Conservation (phyloP, 1,284 basidiomycete genomes). For the Phellopilus nigrolimitatus region DNA sequence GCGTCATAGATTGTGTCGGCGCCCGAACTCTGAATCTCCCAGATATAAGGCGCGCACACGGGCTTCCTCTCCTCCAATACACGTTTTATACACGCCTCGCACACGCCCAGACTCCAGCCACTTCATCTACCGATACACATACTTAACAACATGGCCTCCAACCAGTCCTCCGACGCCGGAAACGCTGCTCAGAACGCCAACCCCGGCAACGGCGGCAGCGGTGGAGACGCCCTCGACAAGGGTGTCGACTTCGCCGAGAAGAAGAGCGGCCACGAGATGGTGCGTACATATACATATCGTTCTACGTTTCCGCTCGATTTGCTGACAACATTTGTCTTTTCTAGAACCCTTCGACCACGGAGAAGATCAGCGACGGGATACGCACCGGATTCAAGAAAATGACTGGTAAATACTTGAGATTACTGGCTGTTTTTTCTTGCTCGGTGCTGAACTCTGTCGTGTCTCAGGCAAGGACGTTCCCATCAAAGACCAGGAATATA, state of each 20-base stretch:
- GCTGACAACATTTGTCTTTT: not conserved
- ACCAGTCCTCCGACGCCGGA: not conserved
- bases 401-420: constrained; percentile 12
- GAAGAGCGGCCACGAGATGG: constrained; percentile 23
- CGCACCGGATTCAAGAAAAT: constrained; percentile 22
- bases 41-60: too few relatives aligned
- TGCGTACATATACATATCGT: not conserved
- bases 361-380: constrained; percentile 24
- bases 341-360: constrained; percentile 20
- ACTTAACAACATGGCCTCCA: too few relatives aligned
- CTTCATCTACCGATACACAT: too few relatives aligned
- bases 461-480: constrained; percentile 21
- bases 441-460: not conserved
- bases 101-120: too few relatives aligned
- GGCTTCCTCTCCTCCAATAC: too few relatives aligned
- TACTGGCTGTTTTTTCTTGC: not conserved
- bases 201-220: not conserved
- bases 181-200: not conserved
- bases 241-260: constrained; percentile 21
- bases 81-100: too few relatives aligned
- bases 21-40: too few relatives aligned
- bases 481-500: constrained; percentile 20
- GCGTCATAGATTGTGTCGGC: too few relatives aligned
- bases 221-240: constrained; percentile 24
- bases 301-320: not conserved